Evolutionary conservation across 2,329 filamentous ascomycete species (phyloP), one percentile per base, ranked within the genome.

Genomic region (Neoscytalidium dimidiatum): DNA sequence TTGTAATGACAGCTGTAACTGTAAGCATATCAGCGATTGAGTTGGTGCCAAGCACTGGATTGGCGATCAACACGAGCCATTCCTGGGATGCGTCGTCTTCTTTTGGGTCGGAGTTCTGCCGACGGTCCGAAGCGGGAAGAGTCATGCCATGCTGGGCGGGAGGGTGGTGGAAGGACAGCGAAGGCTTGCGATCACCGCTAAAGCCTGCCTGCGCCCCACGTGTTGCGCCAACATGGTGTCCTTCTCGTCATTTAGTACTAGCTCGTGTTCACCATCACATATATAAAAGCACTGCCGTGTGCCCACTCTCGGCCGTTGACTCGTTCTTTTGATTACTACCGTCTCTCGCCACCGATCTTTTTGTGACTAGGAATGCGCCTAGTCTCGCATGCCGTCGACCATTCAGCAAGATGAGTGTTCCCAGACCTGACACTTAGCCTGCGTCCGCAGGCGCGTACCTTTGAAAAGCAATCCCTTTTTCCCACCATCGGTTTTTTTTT

Each of bases 401-500:
- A 46, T 60, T 9, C 29, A 26, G 56, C 56, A 60, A 60, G 56
- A 60, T 60, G 56, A 60, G 56, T 46, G 53, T 60, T 41, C 29
- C 35, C 26, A 60, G 56, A 60, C 41, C 56, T 60, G 38, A 38
- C 46, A 60, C 56, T 23, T 9, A 60, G 28, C 38, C 56, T 33
- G 56, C 56, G 31, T 28, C 56, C 56, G 56, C 17, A 23, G 52
- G 52, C 19, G 52, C 52, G 6, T 33, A 13, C 13, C 13, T 60
- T 26, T 21, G 28, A 46, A 44, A 60, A 60, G 56, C 43, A 60
- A 46, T 60, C 35, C 56, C 43, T 60, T 60, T 60, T 60, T 60
- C 56, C 56, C 56, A 60, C 56, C 56, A 60, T 60, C 41, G 53
- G 41, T 60, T 60, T 60, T 60, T 60, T n/a, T 41, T 11, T 41